Evolutionary conservation across 352 stramenopile species (phyloP), one percentile per base, ranked within the genome.

Genomic region (Phytopythium aichiense): DNA sequence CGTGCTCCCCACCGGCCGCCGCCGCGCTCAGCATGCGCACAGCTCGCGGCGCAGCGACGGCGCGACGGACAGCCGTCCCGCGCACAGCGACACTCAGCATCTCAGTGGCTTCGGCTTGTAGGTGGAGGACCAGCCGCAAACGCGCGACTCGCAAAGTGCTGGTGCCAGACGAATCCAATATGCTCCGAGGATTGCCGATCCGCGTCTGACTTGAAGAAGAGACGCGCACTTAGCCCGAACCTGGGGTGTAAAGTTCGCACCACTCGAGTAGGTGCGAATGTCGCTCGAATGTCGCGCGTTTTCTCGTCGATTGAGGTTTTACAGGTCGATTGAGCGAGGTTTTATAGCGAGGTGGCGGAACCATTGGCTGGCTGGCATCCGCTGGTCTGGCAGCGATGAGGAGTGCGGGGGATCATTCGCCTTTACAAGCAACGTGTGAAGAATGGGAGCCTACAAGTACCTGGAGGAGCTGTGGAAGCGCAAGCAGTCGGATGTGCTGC

Each of bases 401-500:
- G 68, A 63, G 55, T 52, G 33, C 4, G 25, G 23, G 35, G 9
- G 22, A 9, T 55, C 68, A 76, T 76, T 76, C 58, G 65, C 68
- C 66, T 69, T 70, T 74, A 69, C 54, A 71, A 76, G 72, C 71
- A 84, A 84, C 76, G 72, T 74, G 66, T 63, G 63, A 81, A 82
- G 66, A 69, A 99, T 99, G 98, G 97, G 97, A 90, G 97, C 96
- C 63, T 99, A 99, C 96, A 99, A 99, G 89, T 99, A 99, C 81
- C 89, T 99, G 74, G 96, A 99, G 84, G 98, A 99, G 86, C 75
- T 99, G 45, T 99, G 97, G 97, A 98, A 98, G 88, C 98, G 98
- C 74, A 99, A 99, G 96, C 98, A 99, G 87, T 98, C 91, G 82
- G 97, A 99, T 91, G 97, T 98, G 60, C 86, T 99, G 74, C 97